Evolutionary conservation across 2,329 filamentous ascomycete species (phyloP).

Genomic region (Colletotrichum sp.): DNA sequence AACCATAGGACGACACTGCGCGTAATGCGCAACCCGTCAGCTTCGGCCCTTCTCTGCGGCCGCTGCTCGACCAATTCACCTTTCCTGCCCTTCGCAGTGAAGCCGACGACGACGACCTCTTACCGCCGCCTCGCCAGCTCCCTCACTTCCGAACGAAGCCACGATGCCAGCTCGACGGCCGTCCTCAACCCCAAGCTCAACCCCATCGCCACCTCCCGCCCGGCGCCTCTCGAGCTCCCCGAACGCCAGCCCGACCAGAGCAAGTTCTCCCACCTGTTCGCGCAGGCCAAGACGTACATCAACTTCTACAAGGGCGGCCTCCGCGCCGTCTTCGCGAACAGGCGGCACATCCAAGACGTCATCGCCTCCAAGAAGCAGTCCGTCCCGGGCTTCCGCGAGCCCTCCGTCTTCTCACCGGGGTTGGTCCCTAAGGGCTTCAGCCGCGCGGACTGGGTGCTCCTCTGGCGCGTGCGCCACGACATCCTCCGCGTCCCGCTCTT

Average conservation of each 20-base stretch:
- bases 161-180: background rate
- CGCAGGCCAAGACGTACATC: conserved; percentile 76
- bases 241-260: conserved; percentile 50
- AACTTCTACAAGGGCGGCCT: conserved; percentile 89
- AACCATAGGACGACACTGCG: conserved; percentile 19
- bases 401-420: conserved; percentile 39
- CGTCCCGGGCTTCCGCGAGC: conserved; percentile 65
- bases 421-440: conserved; percentile 46
- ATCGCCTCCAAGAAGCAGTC: conserved; percentile 45
- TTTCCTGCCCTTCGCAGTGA: background rate
- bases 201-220: conserved; percentile 74
- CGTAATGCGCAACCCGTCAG: conserved; percentile 19
- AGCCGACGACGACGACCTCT: background rate
- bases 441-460: conserved; percentile 74
- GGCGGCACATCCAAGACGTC: conserved; percentile 53
- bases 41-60: background rate
- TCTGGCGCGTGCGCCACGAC: conserved; percentile 73
- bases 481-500: conserved; percentile 81
- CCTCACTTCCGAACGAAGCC: background rate
- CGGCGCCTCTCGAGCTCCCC: conserved; percentile 72
- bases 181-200: conserved; percentile 55
- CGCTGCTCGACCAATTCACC: background rate
- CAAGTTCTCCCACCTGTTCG: conserved; percentile 47
- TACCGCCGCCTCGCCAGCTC: conserved; percentile 12
- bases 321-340: conserved; percentile 75